Percentiles rank a stretch among this genome's conserved stretches.
phyloP scores from a whole-genome alignment of 257 asterid genomes.

The Asclepias syriaca region DNA sequence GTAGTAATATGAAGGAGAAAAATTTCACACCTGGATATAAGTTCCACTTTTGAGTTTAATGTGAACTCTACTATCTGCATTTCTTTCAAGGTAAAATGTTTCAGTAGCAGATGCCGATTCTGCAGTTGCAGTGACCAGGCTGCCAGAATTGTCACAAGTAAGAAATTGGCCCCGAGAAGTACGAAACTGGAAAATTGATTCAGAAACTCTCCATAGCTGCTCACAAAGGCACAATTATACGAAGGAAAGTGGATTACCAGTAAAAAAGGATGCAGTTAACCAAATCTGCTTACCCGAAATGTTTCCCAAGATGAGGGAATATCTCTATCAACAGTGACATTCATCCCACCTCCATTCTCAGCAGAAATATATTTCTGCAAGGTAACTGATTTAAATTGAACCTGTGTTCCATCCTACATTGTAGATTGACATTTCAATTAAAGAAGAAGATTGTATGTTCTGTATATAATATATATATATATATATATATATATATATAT shows the following conservation, averaged over 20 bases:
- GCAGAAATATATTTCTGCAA: constrained; percentile 58
- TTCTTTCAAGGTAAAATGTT: constrained; percentile 68
- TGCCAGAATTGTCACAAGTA: constrained; percentile 48
- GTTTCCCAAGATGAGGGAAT: constrained; percentile 68
- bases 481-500: no score
- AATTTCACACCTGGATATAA: constrained; percentile 51
- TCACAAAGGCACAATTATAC: not conserved
- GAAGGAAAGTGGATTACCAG: not conserved
- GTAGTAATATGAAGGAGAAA: not conserved
- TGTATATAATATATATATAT: not conserved
- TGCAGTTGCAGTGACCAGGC: constrained; percentile 43
- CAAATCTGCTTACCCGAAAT: constrained; percentile 40
- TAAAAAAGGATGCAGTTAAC: constrained; percentile 5
- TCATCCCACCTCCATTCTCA: constrained; percentile 65
- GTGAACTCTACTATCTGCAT: constrained; percentile 44
- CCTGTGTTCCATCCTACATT: constrained; percentile 77
- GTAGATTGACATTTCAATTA: constrained; percentile 12
- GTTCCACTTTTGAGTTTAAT: constrained; percentile 57
- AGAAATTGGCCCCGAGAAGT: constrained; percentile 65
- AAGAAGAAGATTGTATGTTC: not conserved
- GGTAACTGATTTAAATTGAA: constrained; percentile 51
- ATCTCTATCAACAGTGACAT: constrained; percentile 54
- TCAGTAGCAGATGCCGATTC: constrained; percentile 49
- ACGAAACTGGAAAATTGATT: constrained; percentile 61
- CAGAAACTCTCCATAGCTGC: constrained; percentile 83